Evolutionary conservation across 2,329 filamentous ascomycete species (phyloP), one percentile per base, ranked within the genome.

Genomic region (Pseudogymnoascus sp.): DNA sequence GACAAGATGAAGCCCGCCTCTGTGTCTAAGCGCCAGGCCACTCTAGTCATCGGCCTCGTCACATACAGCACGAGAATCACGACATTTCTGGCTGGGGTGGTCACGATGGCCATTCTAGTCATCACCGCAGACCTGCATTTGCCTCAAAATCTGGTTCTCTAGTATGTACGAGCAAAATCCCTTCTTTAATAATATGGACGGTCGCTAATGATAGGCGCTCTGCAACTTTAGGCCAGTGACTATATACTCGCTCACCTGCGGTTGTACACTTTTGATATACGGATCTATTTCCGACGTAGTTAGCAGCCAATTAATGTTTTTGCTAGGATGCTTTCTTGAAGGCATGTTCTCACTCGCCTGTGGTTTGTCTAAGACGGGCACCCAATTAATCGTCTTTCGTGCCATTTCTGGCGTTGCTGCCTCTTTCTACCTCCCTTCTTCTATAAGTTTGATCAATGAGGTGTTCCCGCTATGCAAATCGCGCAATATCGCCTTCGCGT

Each of bases 61-160:
- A 37, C 36, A 37, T 37, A 37, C n/a, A 15, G 36, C 36, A 37
- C 36, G 13, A 12, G 36, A 37, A 37, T 55, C n/a, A 55, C 25
- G 25, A 55, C 45, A 33, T 55, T 25, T 33, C 12, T 27, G 25
- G 25, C 45, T 27, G 45, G 45, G 29, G 29, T 55, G 25, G 25
- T 76, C 27, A 68, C 75, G 1, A 70, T 77, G 27, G 72, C 71
- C 12, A 69, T 78, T 0, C 74, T 76, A 4, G 65, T 68, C 12
- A 78, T 79, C 58, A 71, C 74, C 0, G 61, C 67, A 15, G 72
- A 74, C 33, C 66, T 77, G 10, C 33, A 64, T 29, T 65, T 73
- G 2, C 59, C 45, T 15, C 25, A 55, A 27, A 27, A 55, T 55
- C 45, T 55, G 4, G 25, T 55, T 12, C 15, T 55, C 15, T 55